Conservation (phyloP, 164 flowering plant genomes). For the Santalum album region DNA sequence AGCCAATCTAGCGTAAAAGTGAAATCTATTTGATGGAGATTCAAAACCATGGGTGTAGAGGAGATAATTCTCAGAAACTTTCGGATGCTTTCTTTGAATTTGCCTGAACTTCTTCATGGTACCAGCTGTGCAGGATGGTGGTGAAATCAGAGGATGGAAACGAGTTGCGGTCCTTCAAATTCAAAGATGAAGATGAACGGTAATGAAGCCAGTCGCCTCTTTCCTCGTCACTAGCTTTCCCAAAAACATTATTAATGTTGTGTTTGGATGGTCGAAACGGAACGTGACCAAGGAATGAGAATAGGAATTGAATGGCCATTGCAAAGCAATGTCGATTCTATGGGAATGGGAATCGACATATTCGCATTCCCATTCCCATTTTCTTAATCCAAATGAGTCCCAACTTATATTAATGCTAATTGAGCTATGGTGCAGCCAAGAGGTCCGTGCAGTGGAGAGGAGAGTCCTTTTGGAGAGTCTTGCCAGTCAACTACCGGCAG, state of each 20-base stretch:
- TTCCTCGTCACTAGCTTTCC: background rate
- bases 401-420: too few species aligned
- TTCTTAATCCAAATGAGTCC: too few species aligned
- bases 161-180: slow-evolving; percentile 68
- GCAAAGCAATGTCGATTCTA: too few species aligned
- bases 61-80: too few species aligned
- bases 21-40: too few species aligned
- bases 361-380: too few species aligned
- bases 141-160: slow-evolving; percentile 73
- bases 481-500: slow-evolving; percentile 58
- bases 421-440: slow-evolving; percentile 47
- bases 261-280: too few species aligned
- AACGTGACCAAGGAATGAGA: too few species aligned
- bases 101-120: slow-evolving; percentile 32
- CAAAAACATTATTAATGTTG: background rate
- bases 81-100: background rate
- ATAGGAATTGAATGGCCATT: too few species aligned
- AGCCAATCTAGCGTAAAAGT: too few species aligned
- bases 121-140: slow-evolving; percentile 79
- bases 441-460: slow-evolving; percentile 93
- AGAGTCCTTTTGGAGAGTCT: slow-evolving; percentile 67
- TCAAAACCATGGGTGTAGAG: too few species aligned
- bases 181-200: slow-evolving; percentile 81
- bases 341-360: too few species aligned
- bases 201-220: slow-evolving; percentile 10